These are phyloP conservation scores for Amanita polypyramis DNA, from an alignment of 768 basidiomycete genomes.

Conservation along the genomic window DNA sequence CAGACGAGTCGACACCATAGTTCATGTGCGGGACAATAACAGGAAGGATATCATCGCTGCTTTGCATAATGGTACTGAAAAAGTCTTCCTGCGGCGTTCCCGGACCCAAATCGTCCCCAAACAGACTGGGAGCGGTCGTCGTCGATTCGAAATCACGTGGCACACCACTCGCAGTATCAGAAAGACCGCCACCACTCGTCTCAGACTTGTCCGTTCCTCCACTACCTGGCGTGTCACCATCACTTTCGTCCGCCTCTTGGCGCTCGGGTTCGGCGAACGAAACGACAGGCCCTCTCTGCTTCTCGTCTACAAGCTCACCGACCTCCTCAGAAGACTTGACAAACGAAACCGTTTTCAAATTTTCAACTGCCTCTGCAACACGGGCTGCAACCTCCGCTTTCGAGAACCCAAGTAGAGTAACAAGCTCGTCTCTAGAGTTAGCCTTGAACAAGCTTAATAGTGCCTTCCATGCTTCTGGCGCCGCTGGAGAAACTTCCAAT, in stretches of 20 bases:
- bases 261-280: slow-evolving; percentile 76
- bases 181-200: slow-evolving; percentile 50
- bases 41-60: slow-evolving; percentile 25
- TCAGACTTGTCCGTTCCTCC: slow-evolving; percentile 55
- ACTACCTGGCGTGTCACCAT: slow-evolving; percentile 22
- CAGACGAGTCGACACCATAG: slow-evolving; percentile 77
- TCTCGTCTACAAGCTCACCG: slow-evolving; percentile 30
- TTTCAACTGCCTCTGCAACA: slow-evolving; percentile 75
- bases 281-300: slow-evolving; percentile 63
- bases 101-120: slow-evolving; percentile 63
- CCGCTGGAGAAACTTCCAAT: slow-evolving; percentile 21
- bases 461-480: slow-evolving; percentile 72
- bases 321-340: slow-evolving; percentile 23
- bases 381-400: slow-evolving; percentile 73
- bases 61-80: slow-evolving; percentile 66
- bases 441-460: slow-evolving; percentile 82
- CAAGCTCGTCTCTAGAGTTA: slow-evolving; percentile 82
- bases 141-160: slow-evolving; percentile 66
- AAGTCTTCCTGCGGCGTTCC: slow-evolving; percentile 76
- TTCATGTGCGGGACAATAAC: slow-evolving; percentile 71
- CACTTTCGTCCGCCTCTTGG: slow-evolving; percentile 26
- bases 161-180: slow-evolving; percentile 46
- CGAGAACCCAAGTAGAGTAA: slow-evolving; percentile 86
- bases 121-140: slow-evolving; percentile 80
- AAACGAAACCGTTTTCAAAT: slow-evolving; percentile 41